Evolutionary conservation across 441 rosid genomes (phyloP).

Genomic region (Brassica hybrid): DNA sequence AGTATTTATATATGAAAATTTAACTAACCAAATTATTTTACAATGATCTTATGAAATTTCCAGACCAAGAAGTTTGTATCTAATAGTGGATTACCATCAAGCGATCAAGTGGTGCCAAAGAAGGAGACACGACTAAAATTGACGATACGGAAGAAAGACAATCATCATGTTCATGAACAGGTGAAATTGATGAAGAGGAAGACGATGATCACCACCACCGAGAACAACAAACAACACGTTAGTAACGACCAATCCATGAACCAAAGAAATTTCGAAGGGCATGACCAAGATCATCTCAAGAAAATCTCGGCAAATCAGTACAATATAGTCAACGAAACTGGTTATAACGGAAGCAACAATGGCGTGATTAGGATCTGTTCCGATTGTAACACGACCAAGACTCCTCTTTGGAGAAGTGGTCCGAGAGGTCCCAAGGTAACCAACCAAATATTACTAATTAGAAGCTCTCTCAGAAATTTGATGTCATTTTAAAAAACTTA

Average conservation of each 20-base stretch:
- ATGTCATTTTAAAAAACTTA: constrained; percentile 1
- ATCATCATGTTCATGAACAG: too few relatives aligned
- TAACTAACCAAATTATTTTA: not conserved
- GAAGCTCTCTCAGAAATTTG: not conserved
- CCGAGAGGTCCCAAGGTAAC: constrained; percentile 91
- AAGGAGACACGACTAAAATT: constrained; percentile 46
- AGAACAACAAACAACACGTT: constrained; percentile 26
- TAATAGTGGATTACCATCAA: constrained; percentile 47
- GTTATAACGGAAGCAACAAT: constrained; percentile 40
- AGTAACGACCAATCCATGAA: not conserved
- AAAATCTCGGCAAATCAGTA: constrained; percentile 38
- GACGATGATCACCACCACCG: constrained; percentile 10
- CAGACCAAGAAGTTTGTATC: constrained; percentile 44
- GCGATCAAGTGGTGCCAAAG: constrained; percentile 36
- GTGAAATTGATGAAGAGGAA: constrained; percentile 17
- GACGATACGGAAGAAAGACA: constrained; percentile 18
- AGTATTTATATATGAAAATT: not conserved
- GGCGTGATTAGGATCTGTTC: constrained; percentile 79
- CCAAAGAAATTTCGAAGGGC: constrained; percentile 37
- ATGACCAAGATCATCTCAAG: constrained; percentile 19
- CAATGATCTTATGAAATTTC: constrained; percentile 16
- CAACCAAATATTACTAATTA: not conserved
- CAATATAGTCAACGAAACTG: constrained; percentile 27
- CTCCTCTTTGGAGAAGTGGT: constrained; percentile 97
- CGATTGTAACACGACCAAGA: constrained; percentile 89